These are phyloP conservation scores for Didymella pinodella DNA, from an alignment of 2,329 filamentous ascomycete species.

Conservation along the genomic window DNA sequence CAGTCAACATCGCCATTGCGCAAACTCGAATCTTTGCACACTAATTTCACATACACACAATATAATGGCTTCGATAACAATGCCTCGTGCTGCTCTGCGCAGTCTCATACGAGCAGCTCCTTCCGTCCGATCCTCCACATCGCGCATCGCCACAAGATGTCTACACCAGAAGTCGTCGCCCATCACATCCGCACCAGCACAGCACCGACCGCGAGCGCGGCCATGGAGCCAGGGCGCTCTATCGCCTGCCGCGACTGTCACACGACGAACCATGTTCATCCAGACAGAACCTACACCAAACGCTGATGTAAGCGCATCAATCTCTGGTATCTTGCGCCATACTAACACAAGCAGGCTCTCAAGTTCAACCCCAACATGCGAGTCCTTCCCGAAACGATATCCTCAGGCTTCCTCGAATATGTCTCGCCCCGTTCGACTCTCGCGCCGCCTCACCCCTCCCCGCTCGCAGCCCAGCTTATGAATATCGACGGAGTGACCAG, in stretches of 20 bases:
- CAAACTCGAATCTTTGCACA: conserved; percentile 2
- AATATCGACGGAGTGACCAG: conserved; percentile 94
- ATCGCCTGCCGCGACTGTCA: conserved; percentile 23
- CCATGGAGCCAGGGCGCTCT: conserved; percentile 32
- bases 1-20: conserved; percentile 25
- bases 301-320: conserved; percentile 68
- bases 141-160: conserved; percentile 45
- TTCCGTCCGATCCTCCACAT: conserved; percentile 31
- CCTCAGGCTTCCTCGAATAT: conserved; percentile 88
- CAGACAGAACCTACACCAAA: conserved; percentile 96
- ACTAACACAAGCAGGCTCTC: conserved; percentile 62
- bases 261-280: conserved; percentile 85
- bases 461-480: conserved; percentile 87
- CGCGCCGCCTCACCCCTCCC: conserved; percentile 86
- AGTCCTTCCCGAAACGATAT: conserved; percentile 77
- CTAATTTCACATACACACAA: background rate
- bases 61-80: conserved; percentile 39
- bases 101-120: conserved; percentile 37
- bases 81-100: conserved; percentile 43
- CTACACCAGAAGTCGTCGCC: conserved; percentile 46
- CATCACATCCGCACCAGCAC: conserved; percentile 43
- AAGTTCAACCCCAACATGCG: conserved; percentile 95
- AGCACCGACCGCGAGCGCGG: conserved; percentile 42
- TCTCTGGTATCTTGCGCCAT: background rate
- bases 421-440: conserved; percentile 87